Evolutionary conservation across 2,329 filamentous ascomycete species (phyloP), one percentile per base, ranked within the genome.

Genomic region (Xylaria sp.): DNA sequence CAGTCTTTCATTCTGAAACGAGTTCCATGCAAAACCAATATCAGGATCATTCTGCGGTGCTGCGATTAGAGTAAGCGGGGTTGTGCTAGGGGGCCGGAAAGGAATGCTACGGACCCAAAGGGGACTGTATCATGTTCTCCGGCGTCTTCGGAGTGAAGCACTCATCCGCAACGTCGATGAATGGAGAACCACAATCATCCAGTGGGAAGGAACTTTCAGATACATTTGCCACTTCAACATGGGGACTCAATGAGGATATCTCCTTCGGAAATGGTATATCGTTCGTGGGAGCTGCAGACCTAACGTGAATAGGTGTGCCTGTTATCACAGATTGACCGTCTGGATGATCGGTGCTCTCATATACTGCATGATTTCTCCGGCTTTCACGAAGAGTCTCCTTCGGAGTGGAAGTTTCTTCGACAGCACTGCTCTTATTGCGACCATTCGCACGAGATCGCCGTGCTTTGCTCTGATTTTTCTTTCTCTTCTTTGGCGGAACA

Each of bases 401-500:
- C 6, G n/a, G 8, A 28, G 13, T n/a, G 15, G 34, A 43, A 13
- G 28, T 15, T 5, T 9, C 34, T n/a, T 53, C 34, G 7, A 28
- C n/a, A 20, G 43, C n/a, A 7, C 45, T 28, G 28, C 34, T 1
- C 7, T 25, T 23, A 4, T 9, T 8, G 5, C 25, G 34, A 28
- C 45, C 30, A 13, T 36, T 39, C 12, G 9, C 3, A 8, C 36
- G n/a, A n/a, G 32, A 45, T n/a, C n/a, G 55, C 9, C n/a, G 34
- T 34, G 45, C 6, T 53, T 59, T 52, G 7, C 18, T 59, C n/a
- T 45, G 55, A 3, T 23, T 52, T 32, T 43, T 50, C 53, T 41
- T 64, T 34, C 43, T 39, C 53, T 32, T 39, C 41, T 58, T 64
- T 10, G 23, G 18, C 30, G 52, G 30, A 30, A 15, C 32, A 30